phyloP scores from a whole-genome alignment of 139 green algal species.

The Coelastrella sp. region DNA sequence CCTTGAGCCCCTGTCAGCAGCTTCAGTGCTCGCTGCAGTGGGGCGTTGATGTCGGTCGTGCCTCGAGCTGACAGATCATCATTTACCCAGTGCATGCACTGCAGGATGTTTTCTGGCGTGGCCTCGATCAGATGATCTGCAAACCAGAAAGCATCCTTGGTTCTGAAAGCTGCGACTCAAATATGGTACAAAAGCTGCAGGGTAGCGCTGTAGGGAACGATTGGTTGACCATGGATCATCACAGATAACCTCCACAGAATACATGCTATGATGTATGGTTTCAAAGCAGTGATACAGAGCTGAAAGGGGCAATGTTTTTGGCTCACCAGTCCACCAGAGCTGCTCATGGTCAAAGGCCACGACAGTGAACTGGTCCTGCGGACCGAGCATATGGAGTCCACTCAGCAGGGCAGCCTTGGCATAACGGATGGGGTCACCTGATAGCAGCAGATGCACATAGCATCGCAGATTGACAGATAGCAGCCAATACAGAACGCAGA shows the following conservation, averaged over 20 bases:
- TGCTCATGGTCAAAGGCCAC: slow-evolving; percentile 76
- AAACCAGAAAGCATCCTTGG: neutral
- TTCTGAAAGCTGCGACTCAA: neutral
- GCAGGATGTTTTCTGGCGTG: slow-evolving; percentile 42
- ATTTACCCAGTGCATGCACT: slow-evolving; percentile 60
- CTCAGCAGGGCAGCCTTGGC: slow-evolving; percentile 51
- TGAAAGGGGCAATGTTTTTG: neutral
- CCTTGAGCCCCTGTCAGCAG: slow-evolving; percentile 10
- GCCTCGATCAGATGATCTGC: slow-evolving; percentile 47
- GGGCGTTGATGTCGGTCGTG: slow-evolving; percentile 70
- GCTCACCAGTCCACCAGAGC: slow-evolving; percentile 55
- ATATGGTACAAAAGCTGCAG: neutral
- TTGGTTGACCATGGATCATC: no score
- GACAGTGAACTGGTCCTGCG: slow-evolving; percentile 63
- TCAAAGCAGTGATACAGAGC: neutral
- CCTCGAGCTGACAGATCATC: slow-evolving; percentile 53
- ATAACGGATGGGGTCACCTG: slow-evolving; percentile 43
- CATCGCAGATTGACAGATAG: neutral
- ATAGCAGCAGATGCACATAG: neutral
- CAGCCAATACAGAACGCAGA: neutral
- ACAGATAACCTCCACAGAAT: neutral
- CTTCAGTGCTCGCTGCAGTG: slow-evolving; percentile 58
- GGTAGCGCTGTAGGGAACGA: no score
- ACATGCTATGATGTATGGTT: neutral
- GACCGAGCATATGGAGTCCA: slow-evolving; percentile 52